Evolutionary conservation across 495 filamentous ascomycete species (phyloP), one percentile per base, ranked within the genome.

Genomic region (Cercophora scortea): DNA sequence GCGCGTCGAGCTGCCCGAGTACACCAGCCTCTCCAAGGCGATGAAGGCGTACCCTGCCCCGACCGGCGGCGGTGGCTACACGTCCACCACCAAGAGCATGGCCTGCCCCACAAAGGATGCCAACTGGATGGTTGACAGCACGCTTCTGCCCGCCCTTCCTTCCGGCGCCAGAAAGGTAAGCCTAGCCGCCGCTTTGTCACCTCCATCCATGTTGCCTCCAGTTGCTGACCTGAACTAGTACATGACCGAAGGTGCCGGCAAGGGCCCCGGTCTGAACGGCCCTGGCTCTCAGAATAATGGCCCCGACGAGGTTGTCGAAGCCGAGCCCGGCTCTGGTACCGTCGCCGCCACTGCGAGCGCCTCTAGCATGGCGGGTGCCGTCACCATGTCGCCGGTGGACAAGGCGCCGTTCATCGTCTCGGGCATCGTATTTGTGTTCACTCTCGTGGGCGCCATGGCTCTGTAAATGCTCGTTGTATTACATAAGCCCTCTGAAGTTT

Each of bases 131-230:
- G 85, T 96, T 43, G 74, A 71, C 51, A 61, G 61, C 32, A 71
- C 69, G 57, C 61, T 68, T 10, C 86, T 98, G 9, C 93, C 93
- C 7, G 79, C 80, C 45, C 85, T 98, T 32, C 93, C 93, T 10
- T 62, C 68, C 6, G 78, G 68, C n/a, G 89, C 87, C 35, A 54
- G 61, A 53, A 65, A 67, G 62, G 69, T 74, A 57, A 45, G 25
- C 17, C 12, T 19, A 25, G 9, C 10, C 4, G 17, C 10, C 12
- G 4, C 17, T 44, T n/a, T 16, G 6, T 44, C 4, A 44, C 13
- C 9, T 40, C 11, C 9, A 16, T 10, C 12, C 13, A 15, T 16
- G 43, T 32, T 11, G n/a, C 19, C 50, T 61, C 67, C 62, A 61
- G n/a, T n/a, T 25, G 25, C 42, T 2, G 32, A 10, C 47, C 64